Evolutionary conservation across 2,329 filamentous ascomycete species (phyloP), one percentile per base, ranked within the genome.

Genomic region (Emericellopsis cladophorae): DNA sequence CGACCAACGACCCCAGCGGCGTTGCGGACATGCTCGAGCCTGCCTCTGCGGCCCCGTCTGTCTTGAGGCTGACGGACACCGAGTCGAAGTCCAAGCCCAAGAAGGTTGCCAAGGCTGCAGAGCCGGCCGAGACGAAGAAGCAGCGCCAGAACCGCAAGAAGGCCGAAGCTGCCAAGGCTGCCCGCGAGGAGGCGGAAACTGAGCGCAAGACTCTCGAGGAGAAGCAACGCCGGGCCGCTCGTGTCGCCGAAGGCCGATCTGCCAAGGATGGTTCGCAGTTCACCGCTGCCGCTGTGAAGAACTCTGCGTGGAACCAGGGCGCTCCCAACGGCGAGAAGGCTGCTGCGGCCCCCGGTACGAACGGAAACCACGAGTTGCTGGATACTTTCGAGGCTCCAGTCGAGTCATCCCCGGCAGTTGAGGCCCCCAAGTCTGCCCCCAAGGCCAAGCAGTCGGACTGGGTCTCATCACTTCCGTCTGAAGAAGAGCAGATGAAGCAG

Each of bases 11-110:
- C 26, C 31, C 39, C 21, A 24, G 10, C 21, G 84, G 84, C 55
- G 77, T 95, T 43, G 83, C 83, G 41, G 90, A 95, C 62, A 96
- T 96, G 90, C 79, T 96, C 14, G 88, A 94, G 62, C 68, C 82
- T 38, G 64, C 75, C 35, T 60, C 75, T 3, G 58, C 77, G 32
- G 82, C 77, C 41, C 83, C 87, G 21, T 79, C 80, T 0, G 77
- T 93, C 37, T 69, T 95, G 46, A 84, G 84, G 46, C 69, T 96
- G 47, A 92, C 83, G 41, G 79, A 80, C 46, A 57, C 74, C 61
- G 53, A 73, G 63, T 57, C 77, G 71, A 64, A 72, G 55, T 26
- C 31, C 21, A 74, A 81, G 63, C 67, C 74, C 46, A 79, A 80
- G 61, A 79, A 79, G 63, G 68, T 74, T 52, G 64, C 69, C 49